Conservation (phyloP, 345 rosid genomes). For the Eucalyptus sp. region DNA sequence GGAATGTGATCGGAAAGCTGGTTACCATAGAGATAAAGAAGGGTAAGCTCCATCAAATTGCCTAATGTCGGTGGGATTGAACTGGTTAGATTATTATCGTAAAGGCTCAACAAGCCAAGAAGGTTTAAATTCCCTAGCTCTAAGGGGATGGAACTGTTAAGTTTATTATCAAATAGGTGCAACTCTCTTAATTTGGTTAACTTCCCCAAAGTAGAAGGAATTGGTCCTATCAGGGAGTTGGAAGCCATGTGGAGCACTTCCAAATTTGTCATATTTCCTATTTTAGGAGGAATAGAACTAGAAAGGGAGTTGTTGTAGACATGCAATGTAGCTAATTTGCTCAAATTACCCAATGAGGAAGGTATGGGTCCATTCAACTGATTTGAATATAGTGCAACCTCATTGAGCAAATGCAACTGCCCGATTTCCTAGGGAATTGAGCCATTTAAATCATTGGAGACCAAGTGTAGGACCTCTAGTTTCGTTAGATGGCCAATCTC, state of each 20-base stretch:
- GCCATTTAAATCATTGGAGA: too few relatives aligned
- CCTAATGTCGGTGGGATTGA: background rate
- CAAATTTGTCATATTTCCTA: constrained; percentile 11
- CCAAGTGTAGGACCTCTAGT: too few relatives aligned
- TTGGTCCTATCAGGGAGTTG: constrained; percentile 1
- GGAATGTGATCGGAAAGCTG: background rate
- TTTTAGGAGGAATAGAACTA: background rate
- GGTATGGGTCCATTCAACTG: constrained; percentile 12
- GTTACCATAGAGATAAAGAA: background rate
- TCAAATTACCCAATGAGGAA: background rate
- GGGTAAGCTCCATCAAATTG: background rate
- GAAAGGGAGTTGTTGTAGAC: background rate
- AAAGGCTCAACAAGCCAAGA: background rate
- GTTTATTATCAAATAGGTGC: background rate
- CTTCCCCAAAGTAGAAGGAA: constrained; percentile 7
- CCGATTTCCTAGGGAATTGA: too few relatives aligned
- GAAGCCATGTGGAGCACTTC: background rate
- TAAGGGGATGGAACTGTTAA: background rate
- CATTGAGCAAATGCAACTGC: too few relatives aligned
- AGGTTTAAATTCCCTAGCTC: background rate
- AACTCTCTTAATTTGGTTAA: background rate
- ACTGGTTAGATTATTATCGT: background rate
- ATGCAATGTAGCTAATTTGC: background rate
- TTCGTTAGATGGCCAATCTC: too few relatives aligned
- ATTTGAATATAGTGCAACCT: too few relatives aligned